phyloP scores from a whole-genome alignment of 495 filamentous ascomycete species.

The Margaritispora aquatica region DNA sequence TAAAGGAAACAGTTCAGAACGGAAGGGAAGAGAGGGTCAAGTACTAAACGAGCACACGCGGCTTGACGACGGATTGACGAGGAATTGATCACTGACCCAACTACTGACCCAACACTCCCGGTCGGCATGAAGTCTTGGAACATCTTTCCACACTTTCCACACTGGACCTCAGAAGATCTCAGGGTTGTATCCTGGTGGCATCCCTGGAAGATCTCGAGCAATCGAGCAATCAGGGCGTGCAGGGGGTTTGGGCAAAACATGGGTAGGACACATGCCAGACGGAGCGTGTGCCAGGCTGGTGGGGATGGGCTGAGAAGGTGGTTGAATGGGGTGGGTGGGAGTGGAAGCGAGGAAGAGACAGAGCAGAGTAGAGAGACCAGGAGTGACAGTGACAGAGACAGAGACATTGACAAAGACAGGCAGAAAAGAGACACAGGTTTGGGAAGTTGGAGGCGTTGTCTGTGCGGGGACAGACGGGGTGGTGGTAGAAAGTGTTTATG shows the following conservation, averaged over 20 bases:
- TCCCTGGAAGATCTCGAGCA: no score
- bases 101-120: no score
- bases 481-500: background rate
- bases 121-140: constrained; percentile 19
- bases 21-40: constrained; percentile 19
- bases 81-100: no score
- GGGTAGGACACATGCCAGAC: constrained; percentile 23
- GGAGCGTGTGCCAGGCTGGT: constrained; percentile 25
- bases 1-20: constrained; percentile 25
- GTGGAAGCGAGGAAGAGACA: background rate
- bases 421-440: constrained; percentile 2
- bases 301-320: constrained; percentile 15
- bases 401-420: background rate
- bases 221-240: background rate
- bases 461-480: background rate
- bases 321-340: background rate
- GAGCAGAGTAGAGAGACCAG: background rate
- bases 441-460: constrained; percentile 12
- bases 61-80: constrained; percentile 12
- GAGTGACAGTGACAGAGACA: background rate
- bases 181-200: no score
- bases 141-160: constrained; percentile 11
- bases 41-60: constrained; percentile 22
- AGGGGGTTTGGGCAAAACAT: constrained; percentile 4
- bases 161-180: no score